Conservation (phyloP, 805 yeast genomes). For the Sugiyamaella lignohabitans region DNA sequence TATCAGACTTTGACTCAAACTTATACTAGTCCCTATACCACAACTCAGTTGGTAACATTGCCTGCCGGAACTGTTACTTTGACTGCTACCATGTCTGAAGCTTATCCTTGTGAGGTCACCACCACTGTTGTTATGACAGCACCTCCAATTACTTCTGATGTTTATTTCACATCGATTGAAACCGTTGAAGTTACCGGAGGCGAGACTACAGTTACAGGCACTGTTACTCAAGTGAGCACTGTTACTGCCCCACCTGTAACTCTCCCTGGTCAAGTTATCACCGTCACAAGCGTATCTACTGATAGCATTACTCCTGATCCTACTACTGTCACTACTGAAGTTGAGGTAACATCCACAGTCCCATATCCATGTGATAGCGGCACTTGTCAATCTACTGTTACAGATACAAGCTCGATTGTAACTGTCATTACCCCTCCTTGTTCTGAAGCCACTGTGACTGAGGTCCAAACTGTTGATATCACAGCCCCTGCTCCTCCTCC, state of each 20-base stretch:
- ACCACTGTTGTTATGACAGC: slow-evolving; percentile 9
- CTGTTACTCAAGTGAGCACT: slow-evolving; percentile 4
- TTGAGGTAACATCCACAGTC: slow-evolving; percentile 9
- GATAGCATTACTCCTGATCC: slow-evolving; percentile 5
- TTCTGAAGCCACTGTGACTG: slow-evolving; percentile 1
- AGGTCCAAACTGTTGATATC: slow-evolving; percentile 5
- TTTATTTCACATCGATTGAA: neutral
- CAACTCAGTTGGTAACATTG: slow-evolving; percentile 3
- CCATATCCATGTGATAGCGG: slow-evolving; percentile 12
- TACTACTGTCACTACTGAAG: slow-evolving; percentile 5
- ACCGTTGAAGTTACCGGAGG: slow-evolving; percentile 2
- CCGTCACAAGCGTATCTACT: slow-evolving; percentile 3
- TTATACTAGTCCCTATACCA: neutral
- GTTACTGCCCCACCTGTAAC: slow-evolving; percentile 10
- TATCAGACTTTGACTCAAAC: neutral
- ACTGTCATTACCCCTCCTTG: slow-evolving; percentile 8
- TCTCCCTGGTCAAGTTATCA: slow-evolving; percentile 9
- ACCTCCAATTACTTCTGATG: slow-evolving; percentile 6
- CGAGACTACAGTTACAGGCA: slow-evolving; percentile 12
- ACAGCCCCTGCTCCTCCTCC: slow-evolving; percentile 13
- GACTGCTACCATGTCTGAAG: neutral
- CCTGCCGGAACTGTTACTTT: slow-evolving; percentile 1
- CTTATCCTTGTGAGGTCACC: slow-evolving; percentile 5
- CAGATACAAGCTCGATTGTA: slow-evolving; percentile 4
- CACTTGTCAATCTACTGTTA: slow-evolving; percentile 8